Evolutionary conservation across 2,329 filamentous ascomycete species (phyloP).

Genomic region (Talaromyces marneffei): DNA sequence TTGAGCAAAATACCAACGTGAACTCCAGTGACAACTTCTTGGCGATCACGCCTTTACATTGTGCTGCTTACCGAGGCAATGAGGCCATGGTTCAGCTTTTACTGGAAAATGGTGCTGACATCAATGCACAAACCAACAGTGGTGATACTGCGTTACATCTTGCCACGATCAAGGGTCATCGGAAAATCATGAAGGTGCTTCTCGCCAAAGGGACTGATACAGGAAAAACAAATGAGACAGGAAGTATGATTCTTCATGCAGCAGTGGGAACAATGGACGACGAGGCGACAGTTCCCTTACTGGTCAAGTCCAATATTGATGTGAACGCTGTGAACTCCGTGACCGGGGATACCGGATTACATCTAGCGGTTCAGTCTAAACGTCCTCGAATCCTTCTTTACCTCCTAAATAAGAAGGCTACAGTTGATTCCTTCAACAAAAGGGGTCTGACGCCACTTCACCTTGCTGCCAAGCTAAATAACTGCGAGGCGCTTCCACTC

Average conservation of each 20-base stretch:
- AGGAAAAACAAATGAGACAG: slow-evolving; percentile 18
- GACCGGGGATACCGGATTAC: slow-evolving; percentile 26
- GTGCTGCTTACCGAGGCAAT: slow-evolving; percentile 26
- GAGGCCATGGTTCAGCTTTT: slow-evolving; percentile 27
- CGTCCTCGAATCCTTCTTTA: slow-evolving; percentile 25
- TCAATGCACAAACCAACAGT: slow-evolving; percentile 21
- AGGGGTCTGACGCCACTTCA: slow-evolving; percentile 27
- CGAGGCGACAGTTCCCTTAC: slow-evolving; percentile 26
- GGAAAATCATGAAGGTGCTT: slow-evolving; percentile 24
- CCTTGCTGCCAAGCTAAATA: slow-evolving; percentile 24
- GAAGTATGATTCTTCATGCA: slow-evolving; percentile 21
- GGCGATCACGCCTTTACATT: slow-evolving; percentile 26
- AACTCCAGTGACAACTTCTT: slow-evolving; percentile 23
- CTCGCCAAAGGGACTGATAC: slow-evolving; percentile 17
- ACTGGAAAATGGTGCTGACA: slow-evolving; percentile 23
- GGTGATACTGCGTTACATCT: slow-evolving; percentile 30
- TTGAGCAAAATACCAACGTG: slow-evolving; percentile 22
- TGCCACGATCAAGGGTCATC: slow-evolving; percentile 22
- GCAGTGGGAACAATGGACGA: slow-evolving; percentile 26
- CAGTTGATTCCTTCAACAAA: slow-evolving; percentile 21
- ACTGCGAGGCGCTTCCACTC: slow-evolving; percentile 27
- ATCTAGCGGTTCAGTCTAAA: slow-evolving; percentile 22
- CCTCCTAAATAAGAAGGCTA: slow-evolving; percentile 26
- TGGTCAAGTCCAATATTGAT: slow-evolving; percentile 24
- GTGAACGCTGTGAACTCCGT: slow-evolving; percentile 22